Conservation (phyloP, 1,284 basidiomycete genomes). For the Farysia itapuensis region DNA sequence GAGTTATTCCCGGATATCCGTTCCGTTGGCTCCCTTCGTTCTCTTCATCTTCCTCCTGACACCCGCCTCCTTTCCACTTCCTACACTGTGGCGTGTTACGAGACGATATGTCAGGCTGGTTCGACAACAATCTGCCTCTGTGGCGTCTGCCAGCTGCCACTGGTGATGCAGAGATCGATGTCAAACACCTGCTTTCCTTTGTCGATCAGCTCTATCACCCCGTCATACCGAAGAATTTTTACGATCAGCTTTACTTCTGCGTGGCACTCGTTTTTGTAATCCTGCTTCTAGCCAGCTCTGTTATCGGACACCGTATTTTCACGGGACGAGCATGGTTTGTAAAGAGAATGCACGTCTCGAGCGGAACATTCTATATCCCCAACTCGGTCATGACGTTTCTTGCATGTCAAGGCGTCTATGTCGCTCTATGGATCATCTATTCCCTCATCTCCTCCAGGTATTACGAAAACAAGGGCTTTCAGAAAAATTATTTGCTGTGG, state of each 20-base stretch:
- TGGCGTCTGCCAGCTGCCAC: constrained; percentile 4
- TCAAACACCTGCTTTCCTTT: constrained; percentile 1
- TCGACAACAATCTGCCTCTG: constrained; percentile 12
- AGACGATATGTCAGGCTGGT: too few species aligned
- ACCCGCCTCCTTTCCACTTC: too few species aligned
- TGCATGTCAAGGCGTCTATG: constrained; percentile 3
- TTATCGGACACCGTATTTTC: constrained; percentile 11
- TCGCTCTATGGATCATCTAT: constrained; percentile 5
- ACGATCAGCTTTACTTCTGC: constrained; percentile 5
- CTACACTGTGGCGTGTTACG: too few species aligned
- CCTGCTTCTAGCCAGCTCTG: background rate
- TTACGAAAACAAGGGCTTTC: constrained; percentile 2
- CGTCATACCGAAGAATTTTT: background rate
- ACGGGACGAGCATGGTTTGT: constrained; percentile 16
- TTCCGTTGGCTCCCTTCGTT: too few species aligned
- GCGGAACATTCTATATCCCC: constrained; percentile 22
- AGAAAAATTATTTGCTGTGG: constrained; percentile 5
- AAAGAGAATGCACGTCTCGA: constrained; percentile 15
- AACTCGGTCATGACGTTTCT: constrained; percentile 20
- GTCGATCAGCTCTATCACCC: constrained; percentile 11
- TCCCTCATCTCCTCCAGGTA: constrained; percentile 4
- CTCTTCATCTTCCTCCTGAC: too few species aligned
- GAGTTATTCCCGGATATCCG: too few species aligned
- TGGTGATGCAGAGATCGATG: constrained; percentile 6
- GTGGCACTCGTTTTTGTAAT: constrained; percentile 1